Evolutionary conservation across 1,284 basidiomycete species (phyloP), one percentile per base, ranked within the genome.

Genomic region (Rhodotorula sp.): DNA sequence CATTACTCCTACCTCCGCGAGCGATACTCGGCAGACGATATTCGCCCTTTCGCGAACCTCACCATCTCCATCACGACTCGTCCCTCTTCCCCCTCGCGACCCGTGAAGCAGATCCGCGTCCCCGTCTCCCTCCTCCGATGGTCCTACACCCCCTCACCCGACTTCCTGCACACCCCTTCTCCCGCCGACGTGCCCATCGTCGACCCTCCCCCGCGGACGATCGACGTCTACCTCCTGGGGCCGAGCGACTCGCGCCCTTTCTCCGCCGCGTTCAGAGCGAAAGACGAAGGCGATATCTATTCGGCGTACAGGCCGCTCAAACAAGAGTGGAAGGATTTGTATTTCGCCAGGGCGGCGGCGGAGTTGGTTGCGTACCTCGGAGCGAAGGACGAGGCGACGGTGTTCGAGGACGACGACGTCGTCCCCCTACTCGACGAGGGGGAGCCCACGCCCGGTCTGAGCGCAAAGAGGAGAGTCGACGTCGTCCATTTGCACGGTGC

Each of bases 271-370:
- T 72, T 72, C 48, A 46, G 46, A 13, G 70, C 70, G 10, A 70
- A 67, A 40, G 62, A 70, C 51, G 55, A 59, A 18, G 68, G 68
- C 24, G 70, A 72, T 26, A 60, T 72, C 52, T 72, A 72, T 54
- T 64, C 64, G 46, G 70, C 70, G 18, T 72, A 67, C 68, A 67
- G 67, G 62, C 70, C 70, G 22, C 68, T 72, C 30, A 66, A 61
- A 54, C 64, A 67, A 47, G 70, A 72, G 58, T 72, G 70, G 70
- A 72, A 72, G 59, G 70, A 72, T 44, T 54, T 70, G 11, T 72
- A 59, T 55, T 72, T 72, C 59, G 70, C 68, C 4, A 44, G 59
- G 10, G 61, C 68, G 20, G 57, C 56, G 6, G 58, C 68, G 7
- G 64, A 67, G 46, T 55, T 72, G 26, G 61, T 72, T 15, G 30